Base-by-base conservation (phyloP, 495 filamentous ascomycete species). In the Glonium stellatum region DNA sequence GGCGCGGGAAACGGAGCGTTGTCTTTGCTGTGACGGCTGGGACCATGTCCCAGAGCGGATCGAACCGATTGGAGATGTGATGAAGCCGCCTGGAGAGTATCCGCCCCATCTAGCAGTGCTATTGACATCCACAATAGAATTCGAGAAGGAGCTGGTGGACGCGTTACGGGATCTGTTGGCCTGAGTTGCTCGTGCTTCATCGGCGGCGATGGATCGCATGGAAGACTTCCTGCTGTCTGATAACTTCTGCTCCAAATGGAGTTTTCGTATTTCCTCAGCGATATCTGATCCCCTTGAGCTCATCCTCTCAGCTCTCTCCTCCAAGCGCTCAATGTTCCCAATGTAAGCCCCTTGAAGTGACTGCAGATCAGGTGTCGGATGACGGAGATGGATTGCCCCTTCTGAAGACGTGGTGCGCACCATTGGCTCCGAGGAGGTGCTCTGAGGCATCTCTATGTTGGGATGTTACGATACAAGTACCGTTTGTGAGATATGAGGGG, bases 301-400 rank as follows among this genome's bases (percentile, higher is more conserved):
- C 68, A 96, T 76, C 39, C 85, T 81, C 73, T 95, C 90, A 23
- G 90, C 90, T 44, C 84, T 88, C 61, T 84, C 80, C 68, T 96
- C 90, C 62, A 96, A 76, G 46, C 87, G 82, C 70, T 90, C 87
- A 58, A 95, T 85, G 77, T 92, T 92, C 69, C 80, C 79, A 21
- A 84, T 73, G 67, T 87, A 89, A 31, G 86, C 86, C 23, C 86
- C 86, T 66, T 89, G 86, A 46, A 88, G 74, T 21, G 84, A 82
- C 67, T 87, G 85, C 39, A 87, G 73, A 72, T 91, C 89, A 21
- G 89, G 88, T 4, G 80, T 86, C 19, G 89, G 89, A 70, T 93
- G 88, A 61, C 79, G 83, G 55, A 92, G 78, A 54, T 84, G 70
- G 42, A 82, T 27, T 10, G 64, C 31, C 55, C 77, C 75, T 48